A percentile compares a stretch with the other conserved stretches of the same genome.
Evolutionary conservation across 164 flowering plant genomes (phyloP).

Genomic region (Vitis amurensis): DNA sequence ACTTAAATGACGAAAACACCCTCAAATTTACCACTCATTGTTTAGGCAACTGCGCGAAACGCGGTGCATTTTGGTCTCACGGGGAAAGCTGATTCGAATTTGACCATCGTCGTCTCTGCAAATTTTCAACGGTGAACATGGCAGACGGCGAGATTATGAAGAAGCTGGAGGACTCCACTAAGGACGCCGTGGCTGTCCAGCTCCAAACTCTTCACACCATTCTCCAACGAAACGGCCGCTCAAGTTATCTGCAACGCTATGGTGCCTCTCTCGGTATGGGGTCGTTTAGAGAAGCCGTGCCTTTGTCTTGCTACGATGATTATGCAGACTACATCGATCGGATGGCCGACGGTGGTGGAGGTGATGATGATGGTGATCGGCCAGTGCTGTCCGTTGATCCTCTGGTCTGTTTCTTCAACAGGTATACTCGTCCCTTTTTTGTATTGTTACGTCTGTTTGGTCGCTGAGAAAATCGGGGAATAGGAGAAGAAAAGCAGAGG

Average conservation of each 20-base stretch:
- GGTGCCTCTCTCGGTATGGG: conserved; percentile 18
- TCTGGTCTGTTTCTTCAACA: conserved; percentile 57
- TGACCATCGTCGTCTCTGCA: too few species aligned
- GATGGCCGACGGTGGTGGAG: conserved; percentile 28
- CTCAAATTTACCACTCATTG: too few species aligned
- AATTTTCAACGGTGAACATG: neutral
- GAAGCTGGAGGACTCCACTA: conserved; percentile 33
- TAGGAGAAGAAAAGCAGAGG: neutral
- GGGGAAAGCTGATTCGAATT: too few species aligned
- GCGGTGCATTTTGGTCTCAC: neutral
- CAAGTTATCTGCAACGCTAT: conserved; percentile 35
- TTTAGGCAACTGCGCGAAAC: too few species aligned
- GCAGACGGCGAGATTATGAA: conserved; percentile 31
- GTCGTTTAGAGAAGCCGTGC: conserved; percentile 34
- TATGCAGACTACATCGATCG: conserved; percentile 34
- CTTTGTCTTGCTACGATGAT: conserved; percentile 46
- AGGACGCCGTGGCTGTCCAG: conserved; percentile 33
- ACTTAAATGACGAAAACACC: too few species aligned
- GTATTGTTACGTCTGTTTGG: neutral
- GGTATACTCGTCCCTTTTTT: conserved; percentile 18
- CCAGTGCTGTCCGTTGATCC: conserved; percentile 47
- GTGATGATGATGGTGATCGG: conserved; percentile 6
- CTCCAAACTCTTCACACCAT: conserved; percentile 35
- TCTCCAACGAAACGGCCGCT: conserved; percentile 31
- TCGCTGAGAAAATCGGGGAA: neutral